Base-by-base conservation (phyloP, 176 grass and related monocot genomes). In the Juncus inflexus region DNA sequence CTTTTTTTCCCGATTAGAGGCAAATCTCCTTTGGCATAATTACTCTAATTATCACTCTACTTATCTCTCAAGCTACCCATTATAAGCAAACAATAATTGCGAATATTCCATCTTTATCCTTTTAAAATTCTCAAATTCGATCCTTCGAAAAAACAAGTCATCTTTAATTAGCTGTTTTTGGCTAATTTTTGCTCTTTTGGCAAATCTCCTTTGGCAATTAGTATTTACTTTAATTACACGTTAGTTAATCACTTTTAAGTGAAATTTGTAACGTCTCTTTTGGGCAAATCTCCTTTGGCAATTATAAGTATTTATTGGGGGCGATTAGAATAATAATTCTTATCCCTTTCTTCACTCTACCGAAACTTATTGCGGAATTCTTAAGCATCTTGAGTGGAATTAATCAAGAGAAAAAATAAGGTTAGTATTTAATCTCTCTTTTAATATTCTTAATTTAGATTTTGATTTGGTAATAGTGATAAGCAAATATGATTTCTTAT, bases 161-260 rank as follows among this genome's bases (percentile, higher is more conserved):
- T 77, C 82, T 97, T 91, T 81, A 62, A 79, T 76, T 80, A 56
- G 55, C 58, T 7, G 14, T 49, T 55, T 64, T 70, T 40, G 38
- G 57, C 72, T 67, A 55, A 13, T 51, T 70, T 47, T 41, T 67
- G 77, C 36, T 72, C 15, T 15, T 54, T 55, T 63, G 81, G 69
- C 73, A 89, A 83, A 78, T 89, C 81, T 80, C 79, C 76, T 86
- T 89, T 89, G 89, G 84, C 81, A 78, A n/a, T 86, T 80, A 42
- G 41, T 69, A 61, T 41, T 60, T 81, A 63, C 80, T 77, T 56
- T 64, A 70, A 74, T 75, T 28, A 28, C 19, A 28, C 19, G 19
- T 28, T 28, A 28, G 19, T 28, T 28, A 28, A 28, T 28, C 19
- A 28, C 19, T 28, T 28, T 28, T 28, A 28, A 28, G 19, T 28